Evolutionary conservation across 306 rosid genomes (phyloP).

Genomic region (Fagus crenata): DNA sequence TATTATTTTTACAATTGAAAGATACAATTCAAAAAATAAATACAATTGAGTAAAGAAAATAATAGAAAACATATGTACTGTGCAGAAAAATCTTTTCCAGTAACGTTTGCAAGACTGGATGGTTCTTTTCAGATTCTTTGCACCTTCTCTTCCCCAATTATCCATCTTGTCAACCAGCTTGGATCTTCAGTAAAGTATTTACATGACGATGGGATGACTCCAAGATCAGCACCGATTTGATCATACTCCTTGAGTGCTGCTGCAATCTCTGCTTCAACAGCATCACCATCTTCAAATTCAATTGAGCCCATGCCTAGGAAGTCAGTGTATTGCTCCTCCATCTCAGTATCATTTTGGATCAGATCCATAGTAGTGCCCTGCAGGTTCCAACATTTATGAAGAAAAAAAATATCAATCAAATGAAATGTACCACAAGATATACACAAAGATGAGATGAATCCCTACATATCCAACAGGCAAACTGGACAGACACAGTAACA

Average conservation of each 20-base stretch:
- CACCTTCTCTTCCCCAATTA: constrained; percentile 73
- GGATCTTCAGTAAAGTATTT: constrained; percentile 72
- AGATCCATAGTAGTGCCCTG: constrained; percentile 78
- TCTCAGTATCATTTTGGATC: constrained; percentile 58
- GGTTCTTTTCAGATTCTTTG: constrained; percentile 39
- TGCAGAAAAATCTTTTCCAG: neutral
- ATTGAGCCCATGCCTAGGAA: constrained; percentile 51
- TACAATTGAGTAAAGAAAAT: neutral
- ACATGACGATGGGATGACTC: constrained; percentile 67
- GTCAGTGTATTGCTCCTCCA: constrained; percentile 74
- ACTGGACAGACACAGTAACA: neutral
- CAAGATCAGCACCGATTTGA: constrained; percentile 81
- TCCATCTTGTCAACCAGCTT: constrained; percentile 91
- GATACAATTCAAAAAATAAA: neutral
- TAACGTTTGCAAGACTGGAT: neutral
- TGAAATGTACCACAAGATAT: neutral
- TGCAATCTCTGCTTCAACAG: constrained; percentile 73
- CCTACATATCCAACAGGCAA: neutral
- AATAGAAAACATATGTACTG: neutral
- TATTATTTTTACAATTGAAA: no score
- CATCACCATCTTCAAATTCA: constrained; percentile 50
- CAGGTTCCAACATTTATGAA: constrained; percentile 16
- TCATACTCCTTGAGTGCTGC: constrained; percentile 75
- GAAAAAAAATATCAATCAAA: neutral
- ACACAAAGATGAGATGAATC: neutral